A percentile compares a stretch with the other conserved stretches of the same genome.
phyloP scores from a whole-genome alignment of 306 rosid species.

The Ormosia semicastrata region DNA sequence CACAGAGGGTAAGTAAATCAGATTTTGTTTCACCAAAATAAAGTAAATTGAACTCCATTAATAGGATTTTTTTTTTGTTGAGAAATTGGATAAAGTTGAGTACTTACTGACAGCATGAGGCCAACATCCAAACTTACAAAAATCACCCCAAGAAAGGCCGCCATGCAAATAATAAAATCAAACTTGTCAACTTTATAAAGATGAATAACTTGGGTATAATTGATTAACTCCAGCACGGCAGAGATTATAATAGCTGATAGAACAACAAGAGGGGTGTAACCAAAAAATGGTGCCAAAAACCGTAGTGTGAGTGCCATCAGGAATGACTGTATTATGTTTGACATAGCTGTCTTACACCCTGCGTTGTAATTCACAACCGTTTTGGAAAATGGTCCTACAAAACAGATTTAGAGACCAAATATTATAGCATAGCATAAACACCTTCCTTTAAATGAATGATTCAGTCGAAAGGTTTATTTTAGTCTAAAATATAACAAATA shows the following conservation, averaged over 20 bases:
- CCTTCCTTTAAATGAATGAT: not conserved
- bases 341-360: conserved; percentile 65
- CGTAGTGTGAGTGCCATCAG: conserved; percentile 54
- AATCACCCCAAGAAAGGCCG: conserved; percentile 62
- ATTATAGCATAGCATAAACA: not conserved
- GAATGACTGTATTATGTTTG: conserved; percentile 62
- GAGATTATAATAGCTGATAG: conserved; percentile 76
- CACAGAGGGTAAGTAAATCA: not conserved
- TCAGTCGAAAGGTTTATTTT: not conserved
- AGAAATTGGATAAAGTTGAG: not conserved
- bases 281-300: conserved; percentile 77
- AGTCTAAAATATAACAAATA: not conserved
- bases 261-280: conserved; percentile 82
- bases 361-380: conserved; percentile 90
- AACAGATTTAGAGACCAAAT: not conserved
- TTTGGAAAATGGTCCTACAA: conserved; percentile 90
- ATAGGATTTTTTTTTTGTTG: not conserved
- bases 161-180: conserved; percentile 73
- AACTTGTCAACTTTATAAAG: conserved; percentile 78
- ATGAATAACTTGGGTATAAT: conserved; percentile 41
- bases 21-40: not conserved
- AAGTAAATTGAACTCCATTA: not conserved
- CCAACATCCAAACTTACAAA: conserved; percentile 68
- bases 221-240: conserved; percentile 74
- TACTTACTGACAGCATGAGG: conserved; percentile 67